Percentiles rank a stretch among this genome's conserved stretches.
Evolutionary conservation across 352 stramenopile species (phyloP).

Genomic region (Pythium rhizo-oryzae): DNA sequence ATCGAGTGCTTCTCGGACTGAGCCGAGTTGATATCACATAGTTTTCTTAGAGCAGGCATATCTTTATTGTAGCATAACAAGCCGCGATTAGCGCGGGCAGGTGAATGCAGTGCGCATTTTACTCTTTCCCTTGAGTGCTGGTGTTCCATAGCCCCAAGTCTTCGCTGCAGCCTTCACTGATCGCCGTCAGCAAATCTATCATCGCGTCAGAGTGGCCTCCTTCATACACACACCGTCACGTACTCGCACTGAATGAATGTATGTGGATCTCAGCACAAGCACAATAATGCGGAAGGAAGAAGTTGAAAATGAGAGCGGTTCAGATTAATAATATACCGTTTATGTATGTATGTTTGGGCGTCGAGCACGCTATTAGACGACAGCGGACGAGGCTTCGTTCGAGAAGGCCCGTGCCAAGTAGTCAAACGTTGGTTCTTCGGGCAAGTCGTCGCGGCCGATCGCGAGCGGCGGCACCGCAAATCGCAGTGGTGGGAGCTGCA

Average conservation of each 20-base stretch:
- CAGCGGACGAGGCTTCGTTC: conserved; percentile 1
- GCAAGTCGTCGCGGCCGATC: background rate
- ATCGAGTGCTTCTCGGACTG: conserved; percentile 27
- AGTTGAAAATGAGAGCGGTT: background rate
- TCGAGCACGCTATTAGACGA: conserved; percentile 4
- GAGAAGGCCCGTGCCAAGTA: conserved; percentile 2
- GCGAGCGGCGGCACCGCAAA: conserved; percentile 2
- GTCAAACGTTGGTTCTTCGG: conserved; percentile 1
- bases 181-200: no score
- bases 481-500: conserved; percentile 11
- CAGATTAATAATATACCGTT: background rate
- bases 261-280: no score
- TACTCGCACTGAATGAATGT: no score
- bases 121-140: background rate
- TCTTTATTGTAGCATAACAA: conserved; percentile 30
- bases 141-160: no score
- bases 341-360: background rate
- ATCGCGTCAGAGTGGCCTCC: no score
- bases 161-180: background rate
- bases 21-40: background rate
- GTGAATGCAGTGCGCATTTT: conserved; percentile 17
- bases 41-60: background rate
- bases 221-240: no score
- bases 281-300: no score
- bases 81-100: background rate